These are phyloP conservation scores for Botrytis aclada DNA, from an alignment of 2,329 filamentous ascomycete species.

Conservation along the genomic window DNA sequence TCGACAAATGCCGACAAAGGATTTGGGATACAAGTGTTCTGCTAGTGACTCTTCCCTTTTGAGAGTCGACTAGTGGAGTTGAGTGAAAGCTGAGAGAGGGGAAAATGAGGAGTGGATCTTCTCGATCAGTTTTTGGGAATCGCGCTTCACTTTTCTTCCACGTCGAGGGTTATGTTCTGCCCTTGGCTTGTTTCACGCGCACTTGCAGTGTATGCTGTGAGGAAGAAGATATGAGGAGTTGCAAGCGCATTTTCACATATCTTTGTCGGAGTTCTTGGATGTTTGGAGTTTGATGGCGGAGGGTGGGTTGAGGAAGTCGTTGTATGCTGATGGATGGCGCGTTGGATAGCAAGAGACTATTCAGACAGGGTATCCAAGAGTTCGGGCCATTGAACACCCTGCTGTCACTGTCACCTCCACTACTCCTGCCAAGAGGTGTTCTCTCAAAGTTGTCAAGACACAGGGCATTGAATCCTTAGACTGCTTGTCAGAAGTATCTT, in stretches of 20 bases:
- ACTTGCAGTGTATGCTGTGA: neutral
- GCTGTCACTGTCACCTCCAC: too few relatives aligned
- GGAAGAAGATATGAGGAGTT: neutral
- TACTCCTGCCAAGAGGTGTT: neutral
- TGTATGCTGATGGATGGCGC: neutral
- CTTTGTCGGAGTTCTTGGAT: rapidly evolving
- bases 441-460: neutral
- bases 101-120: neutral
- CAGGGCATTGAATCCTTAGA: neutral
- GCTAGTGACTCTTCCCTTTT: neutral
- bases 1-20: neutral
- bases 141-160: too few relatives aligned
- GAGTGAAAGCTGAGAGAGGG: neutral
- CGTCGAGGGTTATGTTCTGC: neutral
- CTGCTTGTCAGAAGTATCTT: neutral
- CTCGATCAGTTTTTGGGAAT: neutral
- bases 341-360: neutral
- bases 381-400: too few relatives aligned
- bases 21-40: neutral
- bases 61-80: neutral
- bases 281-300: neutral
- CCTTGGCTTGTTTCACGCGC: neutral
- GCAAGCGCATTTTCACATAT: neutral
- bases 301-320: neutral
- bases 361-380: too few relatives aligned